phyloP scores from a whole-genome alignment of 805 yeast species.

The Dipodascopsis uninucleata region DNA sequence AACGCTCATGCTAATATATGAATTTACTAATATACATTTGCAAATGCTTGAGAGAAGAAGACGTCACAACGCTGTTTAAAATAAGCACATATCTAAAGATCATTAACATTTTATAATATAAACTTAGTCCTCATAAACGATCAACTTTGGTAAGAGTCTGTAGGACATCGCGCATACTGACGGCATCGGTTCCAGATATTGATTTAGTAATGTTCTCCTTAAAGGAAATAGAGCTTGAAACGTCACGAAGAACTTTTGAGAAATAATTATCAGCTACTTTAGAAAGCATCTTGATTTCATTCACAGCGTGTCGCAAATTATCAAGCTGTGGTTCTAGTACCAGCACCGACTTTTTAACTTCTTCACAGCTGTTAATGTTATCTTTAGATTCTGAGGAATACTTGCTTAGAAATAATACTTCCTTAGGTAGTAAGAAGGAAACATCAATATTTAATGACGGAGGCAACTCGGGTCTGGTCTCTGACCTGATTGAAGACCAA shows the following conservation, averaged over 20 bases:
- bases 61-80: too few relatives aligned
- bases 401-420: conserved; percentile 34
- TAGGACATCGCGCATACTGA: conserved; percentile 21
- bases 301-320: conserved; percentile 26
- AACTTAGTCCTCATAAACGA: too few relatives aligned
- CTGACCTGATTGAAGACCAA: conserved; percentile 17
- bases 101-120: too few relatives aligned
- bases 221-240: conserved; percentile 1
- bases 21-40: too few relatives aligned
- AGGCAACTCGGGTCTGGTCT: conserved; percentile 16
- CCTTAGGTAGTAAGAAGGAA: conserved; percentile 22
- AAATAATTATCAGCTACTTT: conserved; percentile 28
- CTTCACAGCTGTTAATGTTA: conserved; percentile 31
- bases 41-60: too few relatives aligned
- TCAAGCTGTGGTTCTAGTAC: conserved; percentile 26
- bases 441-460: conserved; percentile 24
- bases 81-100: too few relatives aligned
- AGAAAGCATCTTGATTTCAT: conserved; percentile 28
- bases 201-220: conserved; percentile 8
- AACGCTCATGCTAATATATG: too few relatives aligned
- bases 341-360: conserved; percentile 27
- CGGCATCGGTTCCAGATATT: conserved; percentile 19
- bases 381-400: conserved; percentile 37
- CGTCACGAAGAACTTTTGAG: conserved; percentile 6
- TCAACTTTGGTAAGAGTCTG: conserved; percentile 22